These are phyloP conservation scores for Phytophthora meadii DNA, from an alignment of 352 stramenopile genomes.

Conservation along the genomic window DNA sequence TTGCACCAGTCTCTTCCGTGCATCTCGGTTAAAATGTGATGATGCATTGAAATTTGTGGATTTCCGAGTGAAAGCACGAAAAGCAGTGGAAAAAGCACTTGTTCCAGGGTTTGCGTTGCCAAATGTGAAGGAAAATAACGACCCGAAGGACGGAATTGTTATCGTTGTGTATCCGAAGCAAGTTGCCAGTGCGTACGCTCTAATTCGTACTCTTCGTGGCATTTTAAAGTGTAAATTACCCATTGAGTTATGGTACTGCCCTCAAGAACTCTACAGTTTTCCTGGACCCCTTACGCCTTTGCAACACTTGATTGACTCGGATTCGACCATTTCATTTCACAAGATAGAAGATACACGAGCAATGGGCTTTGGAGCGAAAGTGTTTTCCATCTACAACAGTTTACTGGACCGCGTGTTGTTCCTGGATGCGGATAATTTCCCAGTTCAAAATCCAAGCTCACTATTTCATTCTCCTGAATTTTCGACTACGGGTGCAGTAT, in stretches of 20 bases:
- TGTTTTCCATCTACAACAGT: constrained; percentile 52
- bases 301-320: constrained; percentile 35
- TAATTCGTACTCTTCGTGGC: constrained; percentile 42
- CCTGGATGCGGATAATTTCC: constrained; percentile 64
- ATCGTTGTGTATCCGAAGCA: constrained; percentile 65
- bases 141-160: constrained; percentile 41
- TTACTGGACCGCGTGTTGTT: constrained; percentile 56
- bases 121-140: neutral
- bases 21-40: constrained; percentile 41
- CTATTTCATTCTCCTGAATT: constrained; percentile 54
- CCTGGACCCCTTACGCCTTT: constrained; percentile 24
- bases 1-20: constrained; percentile 33
- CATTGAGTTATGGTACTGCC: constrained; percentile 65
- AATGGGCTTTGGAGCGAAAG: constrained; percentile 56
- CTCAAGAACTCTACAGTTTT: constrained; percentile 41
- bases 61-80: constrained; percentile 27
- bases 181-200: constrained; percentile 47
- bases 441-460: constrained; percentile 51
- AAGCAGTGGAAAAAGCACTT: constrained; percentile 24
- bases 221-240: constrained; percentile 45
- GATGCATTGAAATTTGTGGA: constrained; percentile 45
- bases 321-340: constrained; percentile 19
- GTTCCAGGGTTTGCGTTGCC: constrained; percentile 25
- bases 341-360: constrained; percentile 38
- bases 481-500: constrained; percentile 45